Base-by-base conservation (phyloP, 495 filamentous ascomycete genomes). In the Umbilicaria muhlenbergii region DNA sequence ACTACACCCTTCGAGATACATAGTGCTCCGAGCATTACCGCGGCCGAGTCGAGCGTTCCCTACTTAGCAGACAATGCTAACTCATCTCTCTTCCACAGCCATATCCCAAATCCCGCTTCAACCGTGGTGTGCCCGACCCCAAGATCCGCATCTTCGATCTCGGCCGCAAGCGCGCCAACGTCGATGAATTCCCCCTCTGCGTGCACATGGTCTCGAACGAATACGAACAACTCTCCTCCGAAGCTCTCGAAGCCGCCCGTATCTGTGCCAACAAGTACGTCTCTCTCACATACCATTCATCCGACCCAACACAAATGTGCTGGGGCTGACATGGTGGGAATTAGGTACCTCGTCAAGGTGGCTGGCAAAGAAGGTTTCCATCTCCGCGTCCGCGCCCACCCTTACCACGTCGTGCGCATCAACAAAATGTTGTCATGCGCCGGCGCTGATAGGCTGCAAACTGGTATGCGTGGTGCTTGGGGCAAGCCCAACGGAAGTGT, bases 371-470 rank as follows among this genome's bases (percentile, higher is more conserved):
- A 98, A 81, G 77, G 80, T 69, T 98, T 98, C 86, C 91, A 98
- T 69, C 71, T 98, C 58, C 88, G 91, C 57, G 81, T 98, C 65
- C 89, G 91, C 64, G 89, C 86, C 58, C 91, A 96, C 77, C 91
- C 91, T 49, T 94, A 83, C 86, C 91, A 98, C 73, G 89, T 96
- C 69, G 77, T 95, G 74, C 91, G 91, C 68, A 98, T 98, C 86
- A 98, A 98, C 84, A 98, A 98, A 78, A 96, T 98, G 91, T 84
- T 98, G 81, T 95, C 89, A 51, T 96, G 91, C 66, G 91, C 91
- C 58, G 91, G 91, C 70, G 91, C 91, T 78, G 91, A 98, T 95
- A 80, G 91, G 77, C 78, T 98, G 60, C 91, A 98, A 68, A 96
- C 91, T 50, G 91, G 91, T 70, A 98, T 98, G 91, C 91, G 91